A percentile compares a stretch with the other conserved stretches of the same genome.
phyloP scores from a whole-genome alignment of 768 basidiomycete species.

The Termitomyces eurrhizus region DNA sequence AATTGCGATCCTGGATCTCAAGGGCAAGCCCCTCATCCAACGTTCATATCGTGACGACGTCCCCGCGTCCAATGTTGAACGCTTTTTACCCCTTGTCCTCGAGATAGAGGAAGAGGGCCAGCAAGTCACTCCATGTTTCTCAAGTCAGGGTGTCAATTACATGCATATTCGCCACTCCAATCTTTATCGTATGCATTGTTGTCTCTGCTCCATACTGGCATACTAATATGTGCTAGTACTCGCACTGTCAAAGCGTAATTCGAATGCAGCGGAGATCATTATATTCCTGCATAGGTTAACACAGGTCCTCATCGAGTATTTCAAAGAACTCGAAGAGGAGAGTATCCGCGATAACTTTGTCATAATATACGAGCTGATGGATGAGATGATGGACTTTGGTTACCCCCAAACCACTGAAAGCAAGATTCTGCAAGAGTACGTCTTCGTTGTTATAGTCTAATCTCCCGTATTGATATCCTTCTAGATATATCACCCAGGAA shows the following conservation, averaged over 20 bases:
- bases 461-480: slow-evolving; percentile 1
- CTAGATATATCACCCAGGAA: slow-evolving; percentile 95
- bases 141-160: slow-evolving; percentile 93
- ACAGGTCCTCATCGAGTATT: slow-evolving; percentile 94
- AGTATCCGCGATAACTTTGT: slow-evolving; percentile 99
- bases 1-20: slow-evolving; percentile 95
- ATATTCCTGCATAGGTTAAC: slow-evolving; percentile 93
- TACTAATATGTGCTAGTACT: slow-evolving; percentile 55
- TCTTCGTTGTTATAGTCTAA: slow-evolving; percentile 8
- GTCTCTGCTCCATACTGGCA: neutral
- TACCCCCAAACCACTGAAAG: slow-evolving; percentile 99
- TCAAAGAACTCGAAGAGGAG: slow-evolving; percentile 99
- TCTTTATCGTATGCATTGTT: slow-evolving; percentile 73
- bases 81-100: slow-evolving; percentile 88
- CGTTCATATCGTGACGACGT: slow-evolving; percentile 97
- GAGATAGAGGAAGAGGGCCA: slow-evolving; percentile 98
- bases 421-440: slow-evolving; percentile 96
- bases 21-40: slow-evolving; percentile 97
- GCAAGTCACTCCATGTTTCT: slow-evolving; percentile 95
- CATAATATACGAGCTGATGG: slow-evolving; percentile 97
- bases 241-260: slow-evolving; percentile 92
- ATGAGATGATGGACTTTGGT: slow-evolving; percentile 99
- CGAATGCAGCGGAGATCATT: slow-evolving; percentile 94
- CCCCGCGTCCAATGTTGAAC: slow-evolving; percentile 81
- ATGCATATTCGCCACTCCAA: slow-evolving; percentile 99